Evolutionary conservation across 345 rosid genomes (phyloP), one percentile per base, ranked within the genome.

Genomic region (Geranium rotundifolium): DNA sequence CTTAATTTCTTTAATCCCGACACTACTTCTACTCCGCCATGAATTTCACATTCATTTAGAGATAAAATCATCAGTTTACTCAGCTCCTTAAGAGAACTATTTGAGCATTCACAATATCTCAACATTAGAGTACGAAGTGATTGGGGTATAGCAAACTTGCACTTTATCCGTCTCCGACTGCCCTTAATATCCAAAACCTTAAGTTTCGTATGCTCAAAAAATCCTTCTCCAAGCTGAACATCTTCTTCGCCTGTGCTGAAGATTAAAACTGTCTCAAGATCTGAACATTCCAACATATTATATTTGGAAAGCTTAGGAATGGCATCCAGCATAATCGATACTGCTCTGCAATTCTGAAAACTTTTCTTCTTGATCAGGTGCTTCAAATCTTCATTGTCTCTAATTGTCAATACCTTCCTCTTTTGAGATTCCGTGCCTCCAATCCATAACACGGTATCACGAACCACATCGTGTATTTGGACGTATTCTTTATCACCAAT

Each of bases 401-500:
- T 41, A 1, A 41, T 13, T 3, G 50, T 41, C 13, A 41, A 41
- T 41, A 9, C 12, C 1, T 12, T 41, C 50, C 14, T 41, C 10
- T 41, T 13, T 41, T 2, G 50, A 12, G 50, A 9, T 41, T 41
- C 50, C 1, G 50, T 41, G 50, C 50, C 14, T 41, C 50, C 50
- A 5, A 41, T 9, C 50, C 50, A 41, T 41, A 41, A 12, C 9
- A 12, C 4, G 17, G 16, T 57, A 23, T 50, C 54, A 10, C 65
- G 41, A 5, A 56, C 29, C 19, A 20, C 57, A 29, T 63, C 66
- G 34, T 63, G 58, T 17, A 63, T n/a, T n/a, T 57, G 52, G 15
- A 7, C 54, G 29, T 19, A 54, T 16, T 57, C 58, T 63, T 63
- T 46, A 29, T 17, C 17, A 29, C 50, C 58, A 18, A 20, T 27